phyloP scores from a whole-genome alignment of 192 early-diverging fungal species.

The Coemansia javaensis region DNA sequence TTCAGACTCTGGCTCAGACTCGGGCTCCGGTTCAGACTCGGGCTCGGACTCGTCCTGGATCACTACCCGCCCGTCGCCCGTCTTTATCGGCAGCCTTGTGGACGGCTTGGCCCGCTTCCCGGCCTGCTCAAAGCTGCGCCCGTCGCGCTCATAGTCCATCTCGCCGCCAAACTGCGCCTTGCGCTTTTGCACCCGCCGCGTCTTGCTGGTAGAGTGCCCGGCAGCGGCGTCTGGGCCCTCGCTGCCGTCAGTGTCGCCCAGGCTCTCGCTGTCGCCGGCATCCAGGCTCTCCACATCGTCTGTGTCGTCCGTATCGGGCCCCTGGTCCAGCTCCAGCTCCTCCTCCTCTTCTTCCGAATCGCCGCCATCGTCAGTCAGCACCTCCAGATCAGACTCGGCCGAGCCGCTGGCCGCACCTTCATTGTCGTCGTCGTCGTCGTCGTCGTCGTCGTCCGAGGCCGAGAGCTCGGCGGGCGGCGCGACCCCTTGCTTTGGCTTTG shows the following conservation, averaged over 20 bases:
- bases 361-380: conserved; percentile 12
- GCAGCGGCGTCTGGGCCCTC: conserved; percentile 2
- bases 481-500: conserved; percentile 5
- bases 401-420: conserved; percentile 14
- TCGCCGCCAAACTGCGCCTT: conserved; percentile 35
- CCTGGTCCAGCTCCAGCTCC: no score
- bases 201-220: conserved; percentile 37
- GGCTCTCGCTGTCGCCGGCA: conserved; percentile 6
- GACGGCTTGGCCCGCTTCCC: conserved; percentile 42
- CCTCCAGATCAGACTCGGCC: conserved; percentile 33
- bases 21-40: conserved; percentile 24
- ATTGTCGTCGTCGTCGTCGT: background rate
- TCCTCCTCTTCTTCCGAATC: conserved; percentile 5
- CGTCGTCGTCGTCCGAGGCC: conserved; percentile 20
- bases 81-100: conserved; percentile 55
- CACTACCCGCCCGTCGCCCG: conserved; percentile 49
- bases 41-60: conserved; percentile 51
- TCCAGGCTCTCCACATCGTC: conserved; percentile 15
- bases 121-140: conserved; percentile 23
- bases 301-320: conserved; percentile 15
- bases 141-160: conserved; percentile 39
- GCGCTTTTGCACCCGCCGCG: conserved; percentile 34
- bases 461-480: conserved; percentile 6
- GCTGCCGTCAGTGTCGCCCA: conserved; percentile 2
- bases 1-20: conserved; percentile 1